Evolutionary conservation across 1,284 basidiomycete species (phyloP).

Genomic region (Amylostereum areolatum): DNA sequence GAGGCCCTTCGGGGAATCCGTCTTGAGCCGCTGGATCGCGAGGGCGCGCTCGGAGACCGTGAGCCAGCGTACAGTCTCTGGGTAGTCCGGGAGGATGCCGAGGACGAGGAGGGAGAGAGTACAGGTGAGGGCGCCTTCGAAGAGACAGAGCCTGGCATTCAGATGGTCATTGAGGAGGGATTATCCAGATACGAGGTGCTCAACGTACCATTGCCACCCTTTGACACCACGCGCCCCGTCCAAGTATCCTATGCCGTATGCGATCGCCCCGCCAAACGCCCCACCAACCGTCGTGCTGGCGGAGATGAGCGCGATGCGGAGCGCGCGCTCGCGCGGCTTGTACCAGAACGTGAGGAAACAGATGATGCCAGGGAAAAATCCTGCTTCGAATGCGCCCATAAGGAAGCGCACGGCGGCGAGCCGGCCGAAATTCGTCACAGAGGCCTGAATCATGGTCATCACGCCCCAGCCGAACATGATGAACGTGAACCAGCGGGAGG

Average conservation of each 20-base stretch:
- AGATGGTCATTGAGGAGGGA: neutral
- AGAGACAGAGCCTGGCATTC: slow-evolving; percentile 28
- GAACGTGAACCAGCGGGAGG: slow-evolving; percentile 29
- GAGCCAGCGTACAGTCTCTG: slow-evolving; percentile 35
- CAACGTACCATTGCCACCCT: slow-evolving; percentile 37
- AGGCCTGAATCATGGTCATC: slow-evolving; percentile 30
- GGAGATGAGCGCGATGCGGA: slow-evolving; percentile 31
- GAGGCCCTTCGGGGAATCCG: slow-evolving; percentile 21
- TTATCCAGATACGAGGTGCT: slow-evolving; percentile 19
- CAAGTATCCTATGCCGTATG: slow-evolving; percentile 29
- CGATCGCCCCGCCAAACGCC: slow-evolving; percentile 38
- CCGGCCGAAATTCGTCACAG: slow-evolving; percentile 26
- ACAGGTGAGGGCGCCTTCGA: slow-evolving; percentile 40
- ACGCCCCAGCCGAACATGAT: slow-evolving; percentile 36
- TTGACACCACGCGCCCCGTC: slow-evolving; percentile 23
- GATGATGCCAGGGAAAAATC: slow-evolving; percentile 24
- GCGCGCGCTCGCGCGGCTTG: slow-evolving; percentile 30
- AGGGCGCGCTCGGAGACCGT: slow-evolving; percentile 23
- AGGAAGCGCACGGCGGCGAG: slow-evolving; percentile 24
- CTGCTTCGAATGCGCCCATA: slow-evolving; percentile 26
- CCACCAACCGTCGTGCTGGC: slow-evolving; percentile 34
- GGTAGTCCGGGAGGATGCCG: slow-evolving; percentile 38
- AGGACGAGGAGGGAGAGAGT: slow-evolving; percentile 32
- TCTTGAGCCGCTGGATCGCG: slow-evolving; percentile 20
- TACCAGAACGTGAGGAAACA: slow-evolving; percentile 35